Percentiles rank a stretch among this genome's conserved stretches.
Evolutionary conservation across 1,284 basidiomycete species (phyloP).

Genomic region (Gymnopus androsaceus): DNA sequence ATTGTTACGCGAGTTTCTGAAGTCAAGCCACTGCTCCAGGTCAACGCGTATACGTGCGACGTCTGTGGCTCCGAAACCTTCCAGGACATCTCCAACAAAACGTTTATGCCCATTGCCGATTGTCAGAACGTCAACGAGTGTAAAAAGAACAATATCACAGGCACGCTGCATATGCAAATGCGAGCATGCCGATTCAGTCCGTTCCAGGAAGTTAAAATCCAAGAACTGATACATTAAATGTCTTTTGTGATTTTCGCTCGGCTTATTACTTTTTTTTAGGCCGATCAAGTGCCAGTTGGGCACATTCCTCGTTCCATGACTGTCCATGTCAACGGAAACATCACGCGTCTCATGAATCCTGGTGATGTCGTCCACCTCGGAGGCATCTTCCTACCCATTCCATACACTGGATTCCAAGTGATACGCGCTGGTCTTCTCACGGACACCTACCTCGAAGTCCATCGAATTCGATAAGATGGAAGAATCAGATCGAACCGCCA

Average conservation of each 20-base stretch:
- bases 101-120: conserved; percentile 86
- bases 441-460: conserved; percentile 95
- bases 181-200: conserved; percentile 96
- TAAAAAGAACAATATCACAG: conserved; percentile 84
- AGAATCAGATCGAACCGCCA: conserved; percentile 94
- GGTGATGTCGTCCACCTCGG: conserved; percentile 95
- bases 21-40: conserved; percentile 95
- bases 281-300: conserved; percentile 98
- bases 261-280: conserved; percentile 50
- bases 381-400: conserved; percentile 87
- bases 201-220: conserved; percentile 98
- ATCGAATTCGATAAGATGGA: conserved; percentile 99
- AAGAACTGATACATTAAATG: conserved; percentile 84
- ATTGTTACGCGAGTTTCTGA: conserved; percentile 99
- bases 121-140: conserved; percentile 86
- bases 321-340: conserved; percentile 86
- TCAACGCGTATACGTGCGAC: conserved; percentile 99
- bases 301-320: conserved; percentile 99
- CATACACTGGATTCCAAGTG: conserved; percentile 87
- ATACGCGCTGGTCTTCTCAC: conserved; percentile 93
- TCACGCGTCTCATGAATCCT: conserved; percentile 91
- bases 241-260: neutral
- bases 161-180: conserved; percentile 97
- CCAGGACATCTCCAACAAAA: conserved; percentile 94
- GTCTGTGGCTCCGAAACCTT: conserved; percentile 98